Base-by-base conservation (phyloP, 257 asterid species). In the Capsicum baccatum region DNA sequence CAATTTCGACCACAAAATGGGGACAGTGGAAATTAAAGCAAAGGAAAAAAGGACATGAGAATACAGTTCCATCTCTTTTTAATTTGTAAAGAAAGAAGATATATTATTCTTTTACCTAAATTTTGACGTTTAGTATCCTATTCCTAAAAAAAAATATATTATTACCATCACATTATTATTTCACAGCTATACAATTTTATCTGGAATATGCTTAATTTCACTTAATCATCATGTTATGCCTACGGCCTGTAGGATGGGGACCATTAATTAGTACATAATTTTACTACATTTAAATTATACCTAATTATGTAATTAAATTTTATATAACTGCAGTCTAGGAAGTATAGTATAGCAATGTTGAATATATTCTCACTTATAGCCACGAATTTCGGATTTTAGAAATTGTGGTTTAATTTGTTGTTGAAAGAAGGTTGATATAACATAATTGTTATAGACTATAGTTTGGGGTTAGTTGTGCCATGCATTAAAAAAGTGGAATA, bases 201-300 rank as follows among this genome's bases (percentile, higher is more conserved):
- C 54, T 54, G n/a, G 48, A 52, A 78, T 54, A 78, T 78, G 81
- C 64, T 78, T 26, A 26, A 26, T 26, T 78, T 78, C 26, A 78
- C 21, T 26, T 55, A 84, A 82, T 84, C 81, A 71, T 81, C 85
- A 86, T 84, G 89, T 83, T 64, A 64, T 67, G 80, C 81, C 87
- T 84, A 84, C 12, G 69, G 14, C 9, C 35, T 26, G 56, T 76
- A 78, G 55, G 11, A 48, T 9, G 86, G 87, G 89, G 89, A 84
- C 89, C 89, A 86, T 80, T 81, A 21, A 50, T 37, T 33, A 39
- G 4, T 54, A 52, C 3, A 48, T 11, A 39, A 39, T 39, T 39
- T 39, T 39, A 39, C 44, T 39, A 44, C 8, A 50, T 12, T 52
- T 74, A 21, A 21, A 12, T 9, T 7, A 19, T 8, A 52, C 62